A percentile compares a stretch with the other conserved stretches of the same genome.
Conservation (phyloP, 352 stramenopile genomes). For the Globisporangium yorkense region DNA sequence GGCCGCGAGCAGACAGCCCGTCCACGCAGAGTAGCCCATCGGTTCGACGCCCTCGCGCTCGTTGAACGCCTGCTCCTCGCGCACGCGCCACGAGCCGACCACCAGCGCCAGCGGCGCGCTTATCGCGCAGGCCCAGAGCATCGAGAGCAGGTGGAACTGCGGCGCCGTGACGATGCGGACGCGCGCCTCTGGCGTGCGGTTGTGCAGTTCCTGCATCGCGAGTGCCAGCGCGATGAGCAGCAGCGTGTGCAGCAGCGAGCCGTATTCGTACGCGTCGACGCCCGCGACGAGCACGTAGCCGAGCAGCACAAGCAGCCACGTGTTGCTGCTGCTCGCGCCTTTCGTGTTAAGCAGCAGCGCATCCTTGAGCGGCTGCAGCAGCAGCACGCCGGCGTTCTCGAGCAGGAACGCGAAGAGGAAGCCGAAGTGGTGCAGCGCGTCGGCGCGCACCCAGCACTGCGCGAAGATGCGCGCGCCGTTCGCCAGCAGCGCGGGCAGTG, state of each 20-base stretch:
- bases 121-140: constrained; percentile 24
- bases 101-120: constrained; percentile 25
- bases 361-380: constrained; percentile 43
- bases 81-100: constrained; percentile 10
- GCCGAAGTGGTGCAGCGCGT: constrained; percentile 63
- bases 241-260: constrained; percentile 49
- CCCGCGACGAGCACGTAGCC: constrained; percentile 58
- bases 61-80: constrained; percentile 12
- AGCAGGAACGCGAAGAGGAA: constrained; percentile 69
- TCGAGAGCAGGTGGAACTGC: constrained; percentile 36
- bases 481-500: constrained; percentile 17
- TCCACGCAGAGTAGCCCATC: constrained; percentile 4
- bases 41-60: constrained; percentile 4
- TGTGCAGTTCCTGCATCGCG: constrained; percentile 23
- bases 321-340: constrained; percentile 1
- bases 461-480: constrained; percentile 34
- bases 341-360: constrained; percentile 5
- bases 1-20: constrained; percentile 5
- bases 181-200: constrained; percentile 18
- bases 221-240: constrained; percentile 40
- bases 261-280: constrained; percentile 56
- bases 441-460: constrained; percentile 37
- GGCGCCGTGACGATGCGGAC: constrained; percentile 19
- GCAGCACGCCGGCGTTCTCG: constrained; percentile 35
- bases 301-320: constrained; percentile 30